phyloP scores from a whole-genome alignment of 139 green algal species.

The Coelastrella sp. region DNA sequence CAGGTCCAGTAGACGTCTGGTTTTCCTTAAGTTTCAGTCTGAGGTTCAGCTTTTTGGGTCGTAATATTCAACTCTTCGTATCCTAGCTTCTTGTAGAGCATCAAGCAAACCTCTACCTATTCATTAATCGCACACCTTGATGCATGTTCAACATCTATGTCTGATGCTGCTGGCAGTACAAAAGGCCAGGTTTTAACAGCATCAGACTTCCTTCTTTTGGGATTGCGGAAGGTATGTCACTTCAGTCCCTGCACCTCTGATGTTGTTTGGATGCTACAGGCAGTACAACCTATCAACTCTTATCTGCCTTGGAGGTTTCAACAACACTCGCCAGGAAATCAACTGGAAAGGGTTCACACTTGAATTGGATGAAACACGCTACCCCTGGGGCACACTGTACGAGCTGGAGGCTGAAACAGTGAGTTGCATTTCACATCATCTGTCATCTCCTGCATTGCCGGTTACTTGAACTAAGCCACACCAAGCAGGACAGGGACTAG shows the following conservation, averaged over 20 bases:
- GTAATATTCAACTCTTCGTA: no score
- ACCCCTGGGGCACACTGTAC: conserved; percentile 88
- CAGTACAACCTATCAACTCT: conserved; percentile 67
- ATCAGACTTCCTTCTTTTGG: not conserved
- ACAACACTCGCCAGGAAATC: conserved; percentile 85
- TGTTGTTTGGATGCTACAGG: conserved; percentile 31
- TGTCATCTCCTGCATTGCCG: no score
- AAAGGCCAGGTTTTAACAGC: not conserved
- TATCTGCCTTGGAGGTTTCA: conserved; percentile 89
- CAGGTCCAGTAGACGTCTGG: no score
- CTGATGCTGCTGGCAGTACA: not conserved
- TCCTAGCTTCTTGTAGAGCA: no score
- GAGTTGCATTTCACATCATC: not conserved
- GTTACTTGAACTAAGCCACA: no score
- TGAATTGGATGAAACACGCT: conserved; percentile 93
- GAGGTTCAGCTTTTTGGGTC: no score
- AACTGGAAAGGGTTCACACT: conserved; percentile 83
- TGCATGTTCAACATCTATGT: not conserved
- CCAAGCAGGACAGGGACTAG: no score
- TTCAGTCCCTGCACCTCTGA: not conserved
- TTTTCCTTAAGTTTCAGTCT: no score
- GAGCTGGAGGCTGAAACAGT: conserved; percentile 95
- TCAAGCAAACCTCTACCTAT: not conserved
- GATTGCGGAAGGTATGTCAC: not conserved
- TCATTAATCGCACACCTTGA: not conserved